Conservation (phyloP, 371 early-diverging fungal species). For the Mortierella sp. region DNA sequence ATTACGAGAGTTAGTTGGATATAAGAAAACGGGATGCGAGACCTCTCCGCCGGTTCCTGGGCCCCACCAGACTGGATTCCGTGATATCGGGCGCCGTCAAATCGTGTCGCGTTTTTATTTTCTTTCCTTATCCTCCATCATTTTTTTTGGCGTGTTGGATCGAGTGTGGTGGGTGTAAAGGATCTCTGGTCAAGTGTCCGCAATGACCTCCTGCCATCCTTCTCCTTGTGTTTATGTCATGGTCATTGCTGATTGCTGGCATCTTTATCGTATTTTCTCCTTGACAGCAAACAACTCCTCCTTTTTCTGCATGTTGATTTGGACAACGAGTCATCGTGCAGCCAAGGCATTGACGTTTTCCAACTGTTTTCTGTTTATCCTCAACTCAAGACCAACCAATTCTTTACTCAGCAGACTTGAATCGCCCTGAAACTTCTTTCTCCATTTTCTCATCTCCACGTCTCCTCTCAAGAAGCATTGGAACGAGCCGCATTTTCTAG, state of each 20-base stretch:
- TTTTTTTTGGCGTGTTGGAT: neutral
- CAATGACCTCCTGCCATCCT: no score
- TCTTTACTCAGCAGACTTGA: neutral
- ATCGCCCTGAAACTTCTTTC: neutral
- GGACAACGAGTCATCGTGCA: neutral
- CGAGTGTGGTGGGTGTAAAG: no score
- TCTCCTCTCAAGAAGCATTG: neutral
- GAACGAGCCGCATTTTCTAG: neutral
- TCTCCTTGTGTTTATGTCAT: neutral
- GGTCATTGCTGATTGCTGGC: no score
- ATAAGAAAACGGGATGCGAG: neutral
- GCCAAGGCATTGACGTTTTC: neutral
- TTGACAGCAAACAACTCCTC: neutral
- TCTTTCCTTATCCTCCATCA: neutral
- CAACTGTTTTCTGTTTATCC: neutral
- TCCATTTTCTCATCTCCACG: neutral
- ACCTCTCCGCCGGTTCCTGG: neutral
- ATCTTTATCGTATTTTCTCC: neutral
- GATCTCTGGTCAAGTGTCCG: no score
- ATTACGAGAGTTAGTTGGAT: neutral
- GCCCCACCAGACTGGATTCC: constrained; percentile 3
- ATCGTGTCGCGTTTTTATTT: neutral
- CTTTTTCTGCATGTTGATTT: neutral
- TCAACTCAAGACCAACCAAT: neutral
- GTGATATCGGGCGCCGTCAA: neutral